A percentile compares a stretch with the other conserved stretches of the same genome.
Evolutionary conservation across 768 basidiomycete species (phyloP).

Genomic region (Filobasidium wieringae): DNA sequence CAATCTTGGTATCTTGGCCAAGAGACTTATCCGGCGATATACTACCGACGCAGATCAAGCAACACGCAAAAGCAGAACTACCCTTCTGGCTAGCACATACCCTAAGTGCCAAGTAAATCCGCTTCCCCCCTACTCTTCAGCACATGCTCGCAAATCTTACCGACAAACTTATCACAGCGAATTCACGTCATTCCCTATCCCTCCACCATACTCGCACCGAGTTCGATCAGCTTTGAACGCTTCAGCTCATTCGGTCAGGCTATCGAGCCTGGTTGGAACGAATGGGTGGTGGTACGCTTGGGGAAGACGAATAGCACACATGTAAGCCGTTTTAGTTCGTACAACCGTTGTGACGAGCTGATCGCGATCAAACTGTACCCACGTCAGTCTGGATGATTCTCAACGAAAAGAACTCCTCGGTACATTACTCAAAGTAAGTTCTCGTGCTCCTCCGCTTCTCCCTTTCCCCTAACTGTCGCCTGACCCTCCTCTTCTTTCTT

Average conservation of each 20-base stretch:
- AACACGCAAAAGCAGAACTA: conserved; percentile 62
- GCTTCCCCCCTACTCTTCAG: not conserved
- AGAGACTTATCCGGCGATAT: not conserved
- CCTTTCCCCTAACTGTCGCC: not conserved
- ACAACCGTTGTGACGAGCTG: not conserved
- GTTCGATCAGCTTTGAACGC: conserved; percentile 81
- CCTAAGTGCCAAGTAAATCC: conserved; percentile 60
- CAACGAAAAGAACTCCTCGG: conserved; percentile 61
- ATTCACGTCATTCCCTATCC: conserved; percentile 80
- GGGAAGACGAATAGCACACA: conserved; percentile 69
- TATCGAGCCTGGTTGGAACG: conserved; percentile 71
- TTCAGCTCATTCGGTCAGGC: conserved; percentile 69
- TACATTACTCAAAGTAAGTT: conserved; percentile 54
- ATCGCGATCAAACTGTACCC: not conserved
- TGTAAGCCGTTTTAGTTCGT: conserved; percentile 46
- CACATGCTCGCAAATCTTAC: not conserved
- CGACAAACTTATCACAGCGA: conserved; percentile 45
- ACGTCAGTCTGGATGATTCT: conserved; percentile 59
- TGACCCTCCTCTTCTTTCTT: not conserved
- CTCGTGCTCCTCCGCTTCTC: not conserved
- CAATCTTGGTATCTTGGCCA: not conserved
- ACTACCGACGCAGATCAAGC: conserved; percentile 52
- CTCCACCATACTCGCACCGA: conserved; percentile 58
- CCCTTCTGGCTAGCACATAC: conserved; percentile 88
- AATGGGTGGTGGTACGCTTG: conserved; percentile 88